These are phyloP conservation scores for Endocarpon pusillum DNA, from an alignment of 495 filamentous ascomycete species.

Conservation along the genomic window DNA sequence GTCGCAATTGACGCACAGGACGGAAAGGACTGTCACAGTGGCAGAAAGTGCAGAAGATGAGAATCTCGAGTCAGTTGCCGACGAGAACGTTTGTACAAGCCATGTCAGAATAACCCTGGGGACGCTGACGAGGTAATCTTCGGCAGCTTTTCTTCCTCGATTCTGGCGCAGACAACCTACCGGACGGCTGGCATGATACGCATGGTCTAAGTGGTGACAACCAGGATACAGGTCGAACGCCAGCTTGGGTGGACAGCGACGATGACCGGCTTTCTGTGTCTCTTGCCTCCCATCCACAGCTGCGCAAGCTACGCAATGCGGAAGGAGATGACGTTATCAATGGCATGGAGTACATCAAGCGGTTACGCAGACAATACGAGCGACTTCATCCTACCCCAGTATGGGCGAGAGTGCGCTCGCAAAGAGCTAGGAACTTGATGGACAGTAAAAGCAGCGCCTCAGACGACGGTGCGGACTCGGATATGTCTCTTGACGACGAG, in stretches of 20 bases:
- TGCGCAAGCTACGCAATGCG: conserved; percentile 63
- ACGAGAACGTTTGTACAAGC: conserved; percentile 39
- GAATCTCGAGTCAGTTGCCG: conserved; percentile 31
- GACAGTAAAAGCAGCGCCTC: conserved; percentile 24
- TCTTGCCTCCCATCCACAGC: conserved; percentile 47
- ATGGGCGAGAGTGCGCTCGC: conserved; percentile 45
- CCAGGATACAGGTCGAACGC: conserved; percentile 19
- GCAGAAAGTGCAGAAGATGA: conserved; percentile 15
- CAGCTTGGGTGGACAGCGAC: conserved; percentile 90
- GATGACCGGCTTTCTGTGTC: conserved; percentile 78
- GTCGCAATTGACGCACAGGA: too few relatives aligned
- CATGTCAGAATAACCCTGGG: conserved; percentile 4
- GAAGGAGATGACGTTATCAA: conserved; percentile 74
- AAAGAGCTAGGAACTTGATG: conserved; percentile 9
- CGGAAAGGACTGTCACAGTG: too few relatives aligned
- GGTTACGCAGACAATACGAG: conserved; percentile 68
- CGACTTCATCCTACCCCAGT: conserved; percentile 62
- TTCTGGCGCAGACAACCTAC: conserved; percentile 31
- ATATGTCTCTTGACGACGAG: conserved; percentile 29
- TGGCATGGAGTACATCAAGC: conserved; percentile 66
- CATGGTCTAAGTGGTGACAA: conserved; percentile 16
- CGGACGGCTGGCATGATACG: conserved; percentile 25
- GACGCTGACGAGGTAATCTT: conserved; percentile 11
- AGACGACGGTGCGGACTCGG: conserved; percentile 27
- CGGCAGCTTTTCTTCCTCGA: conserved; percentile 54